Evolutionary conservation across 2,329 filamentous ascomycete genomes (phyloP).

Genomic region (Chrysoporthe cubensis): DNA sequence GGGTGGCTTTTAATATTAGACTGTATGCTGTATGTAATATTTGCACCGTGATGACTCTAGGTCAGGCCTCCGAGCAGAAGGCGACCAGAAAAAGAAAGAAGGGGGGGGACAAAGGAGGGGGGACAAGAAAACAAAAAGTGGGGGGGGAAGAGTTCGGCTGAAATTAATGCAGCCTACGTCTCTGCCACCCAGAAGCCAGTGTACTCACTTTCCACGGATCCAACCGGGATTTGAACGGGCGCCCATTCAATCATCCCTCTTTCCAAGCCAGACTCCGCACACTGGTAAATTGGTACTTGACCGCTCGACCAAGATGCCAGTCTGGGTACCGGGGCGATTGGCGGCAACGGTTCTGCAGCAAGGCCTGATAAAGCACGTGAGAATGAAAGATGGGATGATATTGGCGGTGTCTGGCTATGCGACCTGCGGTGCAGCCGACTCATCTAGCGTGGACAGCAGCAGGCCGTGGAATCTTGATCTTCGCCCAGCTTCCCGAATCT

Average conservation of each 20-base stretch:
- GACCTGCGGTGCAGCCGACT: neutral
- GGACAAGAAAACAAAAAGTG: neutral
- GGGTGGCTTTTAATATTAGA: too few species aligned
- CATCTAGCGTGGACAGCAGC: conserved; percentile 13
- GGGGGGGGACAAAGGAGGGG: neutral
- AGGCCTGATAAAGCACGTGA: neutral
- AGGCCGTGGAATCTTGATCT: conserved; percentile 33
- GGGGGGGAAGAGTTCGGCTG: neutral
- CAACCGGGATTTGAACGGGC: neutral
- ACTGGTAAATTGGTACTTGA: neutral
- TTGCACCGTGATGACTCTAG: neutral
- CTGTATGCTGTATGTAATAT: neutral
- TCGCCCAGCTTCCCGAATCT: conserved; percentile 28
- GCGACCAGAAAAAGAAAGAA: neutral
- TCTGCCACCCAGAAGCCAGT: neutral
- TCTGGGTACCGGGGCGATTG: neutral
- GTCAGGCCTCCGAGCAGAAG: too few species aligned
- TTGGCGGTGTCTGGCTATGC: neutral
- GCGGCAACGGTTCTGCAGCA: neutral
- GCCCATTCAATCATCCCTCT: neutral
- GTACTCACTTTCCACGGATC: conserved; percentile 1
- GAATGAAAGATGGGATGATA: neutral
- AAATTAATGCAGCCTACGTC: neutral
- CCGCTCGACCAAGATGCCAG: neutral
- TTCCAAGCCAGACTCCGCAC: conserved; percentile 8